These are phyloP conservation scores for Marsdenia floribunda DNA, from an alignment of 257 asterid genomes.

Conservation along the genomic window DNA sequence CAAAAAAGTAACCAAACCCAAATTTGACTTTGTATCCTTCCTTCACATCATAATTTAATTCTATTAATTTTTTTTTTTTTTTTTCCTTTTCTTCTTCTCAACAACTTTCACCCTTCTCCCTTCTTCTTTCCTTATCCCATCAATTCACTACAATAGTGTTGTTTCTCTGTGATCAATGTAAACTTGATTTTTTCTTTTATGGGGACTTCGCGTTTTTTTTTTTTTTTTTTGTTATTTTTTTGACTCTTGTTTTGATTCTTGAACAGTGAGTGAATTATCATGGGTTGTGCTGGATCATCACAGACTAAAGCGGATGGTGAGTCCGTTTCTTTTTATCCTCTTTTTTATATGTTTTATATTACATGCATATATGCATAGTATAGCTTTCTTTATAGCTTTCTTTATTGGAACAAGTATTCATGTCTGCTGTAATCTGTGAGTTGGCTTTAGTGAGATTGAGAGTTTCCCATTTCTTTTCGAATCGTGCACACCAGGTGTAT, in stretches of 20 bases:
- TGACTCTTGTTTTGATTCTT: not conserved
- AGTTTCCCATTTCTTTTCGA: not conserved
- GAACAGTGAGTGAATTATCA: conserved; percentile 20
- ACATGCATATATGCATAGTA: not conserved
- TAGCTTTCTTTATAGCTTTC: too few relatives aligned
- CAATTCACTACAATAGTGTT: conserved; percentile 1
- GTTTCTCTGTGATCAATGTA: not conserved
- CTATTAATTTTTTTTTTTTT: not conserved
- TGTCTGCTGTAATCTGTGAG: not conserved
- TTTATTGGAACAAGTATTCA: not conserved
- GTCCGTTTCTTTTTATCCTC: not conserved
- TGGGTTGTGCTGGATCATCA: conserved; percentile 85
- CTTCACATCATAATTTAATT: conserved; percentile 13
- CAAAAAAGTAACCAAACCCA: conserved; percentile 15
- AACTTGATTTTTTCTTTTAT: not conserved
- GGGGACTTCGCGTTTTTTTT: too few relatives aligned
- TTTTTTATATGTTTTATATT: not conserved
- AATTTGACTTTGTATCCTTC: conserved; percentile 14
- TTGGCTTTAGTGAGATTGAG: not conserved
- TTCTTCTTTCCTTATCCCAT: not conserved
- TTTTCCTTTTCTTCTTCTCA: too few relatives aligned
- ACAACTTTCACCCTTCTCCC: too few relatives aligned
- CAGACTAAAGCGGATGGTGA: conserved; percentile 50
- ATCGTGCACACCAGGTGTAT: not conserved
- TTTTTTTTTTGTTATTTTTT: not conserved